Percentiles rank a stretch among this genome's conserved stretches.
These are phyloP conservation scores for Colletotrichum sp. DNA, from an alignment of 2,329 filamentous ascomycete species.

Conservation along the genomic window DNA sequence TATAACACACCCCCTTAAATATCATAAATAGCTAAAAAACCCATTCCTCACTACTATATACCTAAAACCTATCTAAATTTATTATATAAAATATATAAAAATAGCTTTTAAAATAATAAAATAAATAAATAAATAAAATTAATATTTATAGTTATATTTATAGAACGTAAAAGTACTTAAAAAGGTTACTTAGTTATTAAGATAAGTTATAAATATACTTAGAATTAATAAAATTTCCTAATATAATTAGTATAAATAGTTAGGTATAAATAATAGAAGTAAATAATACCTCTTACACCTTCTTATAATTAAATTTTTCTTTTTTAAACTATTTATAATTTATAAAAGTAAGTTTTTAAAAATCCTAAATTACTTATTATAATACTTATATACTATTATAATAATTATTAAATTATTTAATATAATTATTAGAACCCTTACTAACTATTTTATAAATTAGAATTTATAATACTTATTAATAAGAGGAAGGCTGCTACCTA, in stretches of 20 bases:
- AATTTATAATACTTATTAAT: no score
- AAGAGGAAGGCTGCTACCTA: no score
- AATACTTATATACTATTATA: no score
- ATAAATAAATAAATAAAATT: neutral
- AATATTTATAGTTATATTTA: neutral
- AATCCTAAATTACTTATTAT: no score
- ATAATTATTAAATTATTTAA: no score
- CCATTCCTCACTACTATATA: neutral
- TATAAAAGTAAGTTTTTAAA: no score
- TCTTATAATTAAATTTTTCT: neutral
- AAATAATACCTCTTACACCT: neutral
- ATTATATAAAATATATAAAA: neutral
- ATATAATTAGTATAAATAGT: neutral
- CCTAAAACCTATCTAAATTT: neutral
- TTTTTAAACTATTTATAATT: no score
- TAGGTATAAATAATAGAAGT: no score
- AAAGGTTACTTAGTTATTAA: neutral
- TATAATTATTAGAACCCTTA: no score
- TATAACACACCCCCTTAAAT: neutral
- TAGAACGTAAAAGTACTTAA: neutral
- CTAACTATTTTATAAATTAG: no score
- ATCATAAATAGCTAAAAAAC: neutral
- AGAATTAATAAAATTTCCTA: neutral
- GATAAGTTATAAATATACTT: neutral
- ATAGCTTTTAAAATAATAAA: neutral